These are phyloP conservation scores for Fusarium concolor DNA, from an alignment of 2,329 filamentous ascomycete genomes.

Conservation along the genomic window DNA sequence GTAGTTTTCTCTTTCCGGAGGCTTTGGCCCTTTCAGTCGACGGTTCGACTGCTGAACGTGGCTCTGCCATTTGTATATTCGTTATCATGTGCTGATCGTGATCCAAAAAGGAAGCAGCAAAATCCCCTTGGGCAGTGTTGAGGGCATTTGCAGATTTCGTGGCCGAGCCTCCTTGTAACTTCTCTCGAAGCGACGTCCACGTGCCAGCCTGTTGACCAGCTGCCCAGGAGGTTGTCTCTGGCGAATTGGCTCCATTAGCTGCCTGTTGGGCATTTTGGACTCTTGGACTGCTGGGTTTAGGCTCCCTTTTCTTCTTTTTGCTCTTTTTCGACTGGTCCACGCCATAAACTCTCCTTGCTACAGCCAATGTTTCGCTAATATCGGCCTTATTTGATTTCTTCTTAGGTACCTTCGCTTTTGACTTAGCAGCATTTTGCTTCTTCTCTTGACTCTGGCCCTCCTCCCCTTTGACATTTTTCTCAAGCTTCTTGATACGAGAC, in stretches of 20 bases:
- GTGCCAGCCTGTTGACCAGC: slow-evolving; percentile 20
- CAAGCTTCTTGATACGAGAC: neutral
- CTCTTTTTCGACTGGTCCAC: slow-evolving; percentile 16
- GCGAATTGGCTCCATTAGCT: neutral
- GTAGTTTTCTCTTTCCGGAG: neutral
- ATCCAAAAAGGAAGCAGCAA: neutral
- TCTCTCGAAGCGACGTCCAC: slow-evolving; percentile 49
- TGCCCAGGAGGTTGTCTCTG: neutral
- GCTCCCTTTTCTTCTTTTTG: slow-evolving; percentile 13
- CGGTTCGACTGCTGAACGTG: neutral
- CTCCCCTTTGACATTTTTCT: neutral
- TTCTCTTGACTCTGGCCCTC: neutral
- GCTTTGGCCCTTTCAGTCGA: neutral
- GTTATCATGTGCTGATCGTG: neutral
- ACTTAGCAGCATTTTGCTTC: neutral
- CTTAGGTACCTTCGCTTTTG: neutral
- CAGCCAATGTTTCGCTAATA: slow-evolving; percentile 39
- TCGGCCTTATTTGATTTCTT: slow-evolving; percentile 14
- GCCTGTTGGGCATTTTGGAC: neutral
- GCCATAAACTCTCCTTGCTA: slow-evolving; percentile 44
- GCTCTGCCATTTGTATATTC: neutral
- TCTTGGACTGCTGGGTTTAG: neutral
- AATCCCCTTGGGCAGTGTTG: neutral
- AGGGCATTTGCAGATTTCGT: neutral
- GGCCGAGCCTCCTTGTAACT: slow-evolving; percentile 36